Base-by-base conservation (phyloP, 2,329 filamentous ascomycete genomes). In the Aspergillus tamarii region DNA sequence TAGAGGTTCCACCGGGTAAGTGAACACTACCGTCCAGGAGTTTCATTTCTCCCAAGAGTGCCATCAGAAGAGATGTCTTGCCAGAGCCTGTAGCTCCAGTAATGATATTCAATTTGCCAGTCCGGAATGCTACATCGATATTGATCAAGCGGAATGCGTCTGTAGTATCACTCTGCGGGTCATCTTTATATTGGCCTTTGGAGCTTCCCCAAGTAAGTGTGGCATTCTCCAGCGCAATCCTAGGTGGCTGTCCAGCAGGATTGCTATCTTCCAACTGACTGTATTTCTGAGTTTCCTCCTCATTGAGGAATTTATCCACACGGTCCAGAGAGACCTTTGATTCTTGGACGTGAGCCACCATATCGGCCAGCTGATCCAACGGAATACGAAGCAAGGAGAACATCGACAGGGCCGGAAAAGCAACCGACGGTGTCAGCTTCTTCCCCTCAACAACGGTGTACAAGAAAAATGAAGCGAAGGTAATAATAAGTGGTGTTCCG, bases 281-380 rank as follows among this genome's bases (percentile, higher is more conserved):
- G 74, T 97, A 98, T 77, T 99, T 99, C 63, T 96, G 93, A 0
- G 95, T 99, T 81, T 99, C 95, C 9, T 95, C 93, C 76, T 99
- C 95, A 62, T 86, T 89, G 48, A 99, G 80, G 72, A 97, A 99
- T 71, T 96, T 91, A 74, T 99, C 94, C 9, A 99, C 92, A 83
- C 95, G 94, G 73, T 97, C 94, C 58, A 99, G 89, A 0, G 95
- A 99, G 23, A 99, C 94, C 81, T 96, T 96, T 28, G 94, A 92
- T 79, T 99, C 95, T 80, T 97, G 93, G 4, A 99, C 94, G 80
- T 98, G 95, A 12, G 95, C 95, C 74, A 98, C 91, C 95, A 99
- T 99, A 78, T 99, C 95, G 57, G 95, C 95, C 60, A 99, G 85
- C 80, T 98, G 94, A 77, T 99, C 95, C 53, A 99, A 83, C 5